Conservation (phyloP, 176 grass and related monocot genomes). For the Poa annua region DNA sequence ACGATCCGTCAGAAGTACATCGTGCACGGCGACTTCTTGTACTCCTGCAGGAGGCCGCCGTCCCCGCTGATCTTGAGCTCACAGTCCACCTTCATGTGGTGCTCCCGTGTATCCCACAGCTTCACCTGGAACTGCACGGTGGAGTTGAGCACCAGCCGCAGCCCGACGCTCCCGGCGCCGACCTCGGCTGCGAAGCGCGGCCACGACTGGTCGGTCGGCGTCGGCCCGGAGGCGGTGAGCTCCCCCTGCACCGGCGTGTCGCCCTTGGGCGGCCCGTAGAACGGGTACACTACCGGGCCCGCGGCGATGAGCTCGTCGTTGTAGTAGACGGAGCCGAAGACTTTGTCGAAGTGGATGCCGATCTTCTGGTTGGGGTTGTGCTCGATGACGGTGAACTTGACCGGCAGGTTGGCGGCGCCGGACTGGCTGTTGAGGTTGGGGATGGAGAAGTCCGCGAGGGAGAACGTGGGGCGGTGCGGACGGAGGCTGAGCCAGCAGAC, state of each 20-base stretch:
- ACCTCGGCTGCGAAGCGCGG: slow-evolving; percentile 47
- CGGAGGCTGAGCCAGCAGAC: slow-evolving; percentile 92
- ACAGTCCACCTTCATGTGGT: slow-evolving; percentile 69
- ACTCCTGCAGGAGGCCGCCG: slow-evolving; percentile 48
- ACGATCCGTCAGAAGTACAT: slow-evolving; percentile 40
- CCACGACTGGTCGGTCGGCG: slow-evolving; percentile 37
- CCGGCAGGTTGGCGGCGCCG: slow-evolving; percentile 47
- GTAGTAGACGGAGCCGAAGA: slow-evolving; percentile 64
- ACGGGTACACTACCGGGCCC: slow-evolving; percentile 45
- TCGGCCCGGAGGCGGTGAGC: slow-evolving; percentile 35
- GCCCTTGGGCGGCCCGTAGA: slow-evolving; percentile 78
- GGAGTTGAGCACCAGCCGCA: slow-evolving; percentile 65
- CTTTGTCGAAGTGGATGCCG: slow-evolving; percentile 58
- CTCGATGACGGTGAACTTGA: slow-evolving; percentile 62
- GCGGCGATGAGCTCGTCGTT: slow-evolving; percentile 53
- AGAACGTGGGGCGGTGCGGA: slow-evolving; percentile 72
- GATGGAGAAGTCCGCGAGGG: slow-evolving; percentile 55
- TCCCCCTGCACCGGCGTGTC: slow-evolving; percentile 47
- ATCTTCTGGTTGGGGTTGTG: slow-evolving; percentile 83
- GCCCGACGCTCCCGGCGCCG: slow-evolving; percentile 38
- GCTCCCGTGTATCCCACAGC: slow-evolving; percentile 69
- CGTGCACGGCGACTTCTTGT: slow-evolving; percentile 47
- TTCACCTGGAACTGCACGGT: slow-evolving; percentile 66
- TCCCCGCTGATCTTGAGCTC: slow-evolving; percentile 40
- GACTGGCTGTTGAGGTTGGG: slow-evolving; percentile 43